phyloP scores from a whole-genome alignment of 768 basidiomycete species.

The Gautieria morchelliformis region DNA sequence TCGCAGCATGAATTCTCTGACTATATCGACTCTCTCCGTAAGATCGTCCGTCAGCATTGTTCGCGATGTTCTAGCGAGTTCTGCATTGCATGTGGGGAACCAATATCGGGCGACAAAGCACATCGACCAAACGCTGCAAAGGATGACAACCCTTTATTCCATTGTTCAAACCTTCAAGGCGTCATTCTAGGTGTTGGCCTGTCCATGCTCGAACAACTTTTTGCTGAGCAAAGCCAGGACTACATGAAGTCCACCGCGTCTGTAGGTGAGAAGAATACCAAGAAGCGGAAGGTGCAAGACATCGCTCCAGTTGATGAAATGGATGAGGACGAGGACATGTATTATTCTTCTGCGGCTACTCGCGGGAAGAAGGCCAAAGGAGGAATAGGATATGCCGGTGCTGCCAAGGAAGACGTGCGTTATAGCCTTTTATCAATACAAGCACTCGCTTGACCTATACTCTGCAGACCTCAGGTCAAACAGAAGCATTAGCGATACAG shows the following conservation, averaged over 20 bases:
- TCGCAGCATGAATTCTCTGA: constrained; percentile 58
- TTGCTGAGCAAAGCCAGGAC: constrained; percentile 42
- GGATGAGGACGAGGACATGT: constrained; percentile 45
- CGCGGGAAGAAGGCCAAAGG: constrained; percentile 61
- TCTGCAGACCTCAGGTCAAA: constrained; percentile 66
- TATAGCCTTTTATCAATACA: background rate
- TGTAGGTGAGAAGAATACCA: constrained; percentile 16
- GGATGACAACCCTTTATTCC: constrained; percentile 59
- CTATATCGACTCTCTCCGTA: constrained; percentile 58
- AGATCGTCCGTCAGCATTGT: constrained; percentile 52
- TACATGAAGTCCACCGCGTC: constrained; percentile 17
- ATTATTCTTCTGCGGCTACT: constrained; percentile 31
- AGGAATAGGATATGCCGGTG: constrained; percentile 84
- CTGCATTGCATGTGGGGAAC: constrained; percentile 70
- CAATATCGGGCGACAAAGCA: constrained; percentile 35
- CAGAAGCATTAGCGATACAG: constrained; percentile 70
- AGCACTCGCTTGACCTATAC: background rate
- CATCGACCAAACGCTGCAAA: constrained; percentile 28
- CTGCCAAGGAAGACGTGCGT: constrained; percentile 76
- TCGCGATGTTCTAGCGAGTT: constrained; percentile 29
- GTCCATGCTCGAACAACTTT: constrained; percentile 72
- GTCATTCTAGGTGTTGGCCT: constrained; percentile 87
- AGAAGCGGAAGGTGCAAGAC: constrained; percentile 27
- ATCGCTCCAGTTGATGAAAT: constrained; percentile 21
- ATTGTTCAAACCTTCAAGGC: constrained; percentile 85